Conservation (phyloP, 345 rosid genomes). For the Acer yangbiense region DNA sequence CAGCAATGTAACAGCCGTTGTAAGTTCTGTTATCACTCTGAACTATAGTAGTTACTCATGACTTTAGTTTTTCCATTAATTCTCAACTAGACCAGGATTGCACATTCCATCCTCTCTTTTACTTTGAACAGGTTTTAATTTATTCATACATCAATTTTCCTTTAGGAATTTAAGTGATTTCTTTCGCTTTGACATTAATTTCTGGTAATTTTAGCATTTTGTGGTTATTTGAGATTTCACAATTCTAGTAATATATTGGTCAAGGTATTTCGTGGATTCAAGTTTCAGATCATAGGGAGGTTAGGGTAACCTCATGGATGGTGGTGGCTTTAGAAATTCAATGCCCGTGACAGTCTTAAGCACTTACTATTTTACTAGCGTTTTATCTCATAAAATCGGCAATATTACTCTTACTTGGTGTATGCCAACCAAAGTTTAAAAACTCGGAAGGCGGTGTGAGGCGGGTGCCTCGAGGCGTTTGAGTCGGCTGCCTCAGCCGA, state of each 20-base stretch:
- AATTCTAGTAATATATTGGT: background rate
- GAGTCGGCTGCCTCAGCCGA: too few relatives aligned
- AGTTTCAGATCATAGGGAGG: background rate
- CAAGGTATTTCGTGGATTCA: background rate
- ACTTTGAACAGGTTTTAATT: background rate
- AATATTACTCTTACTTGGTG: background rate
- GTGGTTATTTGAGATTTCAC: background rate
- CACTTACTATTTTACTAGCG: background rate
- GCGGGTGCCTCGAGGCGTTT: too few relatives aligned
- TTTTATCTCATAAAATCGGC: background rate
- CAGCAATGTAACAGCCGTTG: conserved; percentile 66
- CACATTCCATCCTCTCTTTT: background rate
- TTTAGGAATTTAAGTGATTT: background rate
- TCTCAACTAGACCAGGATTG: background rate
- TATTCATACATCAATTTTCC: background rate
- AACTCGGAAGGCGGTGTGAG: too few relatives aligned
- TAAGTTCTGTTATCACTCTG: conserved; percentile 47
- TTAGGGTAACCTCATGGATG: background rate
- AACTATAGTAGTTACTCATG: background rate
- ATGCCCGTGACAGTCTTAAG: background rate
- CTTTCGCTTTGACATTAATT: background rate
- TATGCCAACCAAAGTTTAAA: background rate
- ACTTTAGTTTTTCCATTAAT: background rate
- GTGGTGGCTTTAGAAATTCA: background rate
- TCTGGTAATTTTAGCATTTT: background rate